Conservation (phyloP, 805 yeast genomes). For the Metschnikowia baotianmanensis region DNA sequence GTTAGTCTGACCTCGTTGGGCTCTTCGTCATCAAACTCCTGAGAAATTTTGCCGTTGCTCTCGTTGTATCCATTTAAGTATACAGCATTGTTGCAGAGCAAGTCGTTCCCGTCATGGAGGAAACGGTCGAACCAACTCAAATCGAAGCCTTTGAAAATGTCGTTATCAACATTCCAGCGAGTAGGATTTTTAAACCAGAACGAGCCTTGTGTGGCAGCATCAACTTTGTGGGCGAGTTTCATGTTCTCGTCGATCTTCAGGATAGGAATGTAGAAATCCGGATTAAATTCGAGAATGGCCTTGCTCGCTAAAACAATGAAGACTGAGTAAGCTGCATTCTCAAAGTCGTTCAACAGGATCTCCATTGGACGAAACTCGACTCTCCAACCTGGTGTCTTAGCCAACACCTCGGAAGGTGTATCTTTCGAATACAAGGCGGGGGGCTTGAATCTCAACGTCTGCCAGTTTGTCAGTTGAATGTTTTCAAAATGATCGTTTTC, state of each 20-base stretch:
- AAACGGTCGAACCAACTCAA: conserved; percentile 44
- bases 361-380: conserved; percentile 97
- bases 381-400: conserved; percentile 86
- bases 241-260: conserved; percentile 82
- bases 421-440: conserved; percentile 59
- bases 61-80: conserved; percentile 34
- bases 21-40: conserved; percentile 10
- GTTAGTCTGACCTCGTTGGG: conserved; percentile 34
- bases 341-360: conserved; percentile 91
- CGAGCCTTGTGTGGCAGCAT: conserved; percentile 32
- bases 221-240: conserved; percentile 70
- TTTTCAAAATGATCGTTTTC: conserved; percentile 94
- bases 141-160: conserved; percentile 38
- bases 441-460: conserved; percentile 92
- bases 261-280: conserved; percentile 77
- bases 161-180: conserved; percentile 34
- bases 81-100: conserved; percentile 26
- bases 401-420: conserved; percentile 19
- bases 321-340: conserved; percentile 87
- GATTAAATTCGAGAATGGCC: conserved; percentile 61
- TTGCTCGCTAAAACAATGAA: conserved; percentile 72
- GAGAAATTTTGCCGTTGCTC: conserved; percentile 8
- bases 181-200: conserved; percentile 42
- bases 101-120: conserved; percentile 34
- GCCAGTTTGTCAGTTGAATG: conserved; percentile 98